phyloP scores from a whole-genome alignment of 768 basidiomycete genomes.

The Cyclocybe aegerita region DNA sequence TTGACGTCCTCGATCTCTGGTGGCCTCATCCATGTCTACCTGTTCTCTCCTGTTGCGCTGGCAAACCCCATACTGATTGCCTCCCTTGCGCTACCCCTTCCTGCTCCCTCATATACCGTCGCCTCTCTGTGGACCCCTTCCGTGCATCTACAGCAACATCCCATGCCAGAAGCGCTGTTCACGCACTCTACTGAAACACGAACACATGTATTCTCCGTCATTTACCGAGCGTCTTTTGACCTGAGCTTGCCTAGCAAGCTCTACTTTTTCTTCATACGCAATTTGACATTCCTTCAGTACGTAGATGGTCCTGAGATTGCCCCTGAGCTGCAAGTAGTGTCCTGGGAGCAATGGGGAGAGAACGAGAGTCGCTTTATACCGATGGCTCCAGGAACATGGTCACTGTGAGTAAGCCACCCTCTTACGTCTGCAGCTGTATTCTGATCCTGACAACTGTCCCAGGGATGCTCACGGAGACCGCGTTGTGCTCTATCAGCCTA shows the following conservation, averaged over 20 bases:
- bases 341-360: conserved; percentile 17
- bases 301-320: background rate
- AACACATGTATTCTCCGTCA: conserved; percentile 3
- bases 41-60: background rate
- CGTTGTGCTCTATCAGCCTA: conserved; percentile 2
- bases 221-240: background rate
- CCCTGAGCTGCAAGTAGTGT: background rate
- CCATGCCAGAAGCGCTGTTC: background rate
- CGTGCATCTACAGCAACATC: background rate
- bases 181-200: background rate
- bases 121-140: background rate
- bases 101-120: background rate
- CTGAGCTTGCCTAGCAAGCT: background rate
- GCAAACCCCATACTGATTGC: background rate
- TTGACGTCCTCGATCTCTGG: background rate
- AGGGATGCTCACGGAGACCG: conserved; percentile 19
- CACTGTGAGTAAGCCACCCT: conserved; percentile 3
- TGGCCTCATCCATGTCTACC: conserved; percentile 4
- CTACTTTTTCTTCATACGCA: conserved; percentile 14
- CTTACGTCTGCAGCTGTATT: background rate
- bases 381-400: conserved; percentile 1
- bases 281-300: conserved; percentile 8
- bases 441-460: background rate
- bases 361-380: conserved; percentile 13
- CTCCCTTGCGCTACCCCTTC: background rate